Base-by-base conservation (phyloP, 495 filamentous ascomycete genomes). In the Neurospora discreta region DNA sequence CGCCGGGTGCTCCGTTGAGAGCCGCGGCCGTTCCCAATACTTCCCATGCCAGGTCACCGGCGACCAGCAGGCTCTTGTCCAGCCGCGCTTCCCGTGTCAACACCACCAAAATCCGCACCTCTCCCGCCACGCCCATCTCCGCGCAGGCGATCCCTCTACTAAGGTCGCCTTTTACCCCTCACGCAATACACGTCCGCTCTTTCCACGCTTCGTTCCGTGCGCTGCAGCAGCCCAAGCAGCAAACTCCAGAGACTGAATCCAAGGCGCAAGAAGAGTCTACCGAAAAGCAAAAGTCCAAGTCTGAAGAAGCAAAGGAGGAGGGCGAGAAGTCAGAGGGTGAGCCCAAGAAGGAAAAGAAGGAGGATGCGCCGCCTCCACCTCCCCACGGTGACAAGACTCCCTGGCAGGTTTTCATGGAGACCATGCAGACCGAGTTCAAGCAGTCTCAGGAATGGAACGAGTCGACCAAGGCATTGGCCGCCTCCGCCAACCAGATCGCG, bases 361-460 rank as follows among this genome's bases (percentile, higher is more conserved):
- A 94, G 79, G 90, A 95, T 73, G 84, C 89, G n/a, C 91, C 95
- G 9, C 91, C 92, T 26, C 96, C 95, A 8, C 95, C 95, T 26
- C 95, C 95, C 8, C 96, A 99, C 76, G 96, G 95, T 73, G 93
- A 97, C 82, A 99, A 99, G 84, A 92, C 95, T 9, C 95, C 95
- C 40, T 97, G 95, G 92, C 93, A 97, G 81, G 95, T 99, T 44
- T 99, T 99, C 85, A 92, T 93, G 73, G 95, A 99, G 76, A 99
- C 95, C 70, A 88, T 99, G 80, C 89, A 92, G 77, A 84, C 86
- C 69, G 95, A 98, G 79, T 95, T 99, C 82, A 94, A 97, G 78
- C 92, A 94, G 38, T 98, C 95, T 20, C 97, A 98, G 79, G 95
- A 99, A 81, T 99, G 96, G 95, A 95, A 98, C 77, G 95, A 99